phyloP scores from a whole-genome alignment of 495 filamentous ascomycete species.

The Lindgomyces ingoldianus region DNA sequence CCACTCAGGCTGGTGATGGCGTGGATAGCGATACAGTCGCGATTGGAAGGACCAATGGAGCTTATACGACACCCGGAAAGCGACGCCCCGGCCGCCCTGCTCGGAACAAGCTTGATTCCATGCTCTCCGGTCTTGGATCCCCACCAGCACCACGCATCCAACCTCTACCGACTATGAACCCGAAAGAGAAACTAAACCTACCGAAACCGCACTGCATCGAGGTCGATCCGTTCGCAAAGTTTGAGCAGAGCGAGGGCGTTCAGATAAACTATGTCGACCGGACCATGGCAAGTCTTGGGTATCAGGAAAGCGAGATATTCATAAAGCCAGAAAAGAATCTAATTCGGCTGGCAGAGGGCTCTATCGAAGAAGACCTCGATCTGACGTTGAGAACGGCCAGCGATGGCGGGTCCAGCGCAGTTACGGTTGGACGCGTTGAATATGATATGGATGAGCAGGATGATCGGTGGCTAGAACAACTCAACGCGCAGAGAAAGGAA shows the following conservation, averaged over 20 bases:
- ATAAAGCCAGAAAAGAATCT: conserved; percentile 72
- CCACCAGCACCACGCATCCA: conserved; percentile 60
- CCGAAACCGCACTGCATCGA: conserved; percentile 62
- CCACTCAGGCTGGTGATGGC: conserved; percentile 3
- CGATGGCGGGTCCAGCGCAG: conserved; percentile 52
- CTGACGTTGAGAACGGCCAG: conserved; percentile 61
- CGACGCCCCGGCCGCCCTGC: conserved; percentile 64
- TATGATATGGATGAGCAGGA: conserved; percentile 99
- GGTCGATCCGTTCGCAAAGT: conserved; percentile 61
- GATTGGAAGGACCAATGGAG: conserved; percentile 15
- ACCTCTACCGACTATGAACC: conserved; percentile 66
- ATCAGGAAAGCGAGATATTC: conserved; percentile 90
- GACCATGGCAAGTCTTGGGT: conserved; percentile 90
- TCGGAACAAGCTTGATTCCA: conserved; percentile 57
- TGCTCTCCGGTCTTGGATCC: conserved; percentile 60
- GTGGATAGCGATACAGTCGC: conserved; percentile 26
- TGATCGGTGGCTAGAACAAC: conserved; percentile 87
- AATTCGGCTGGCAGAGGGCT: conserved; percentile 74
- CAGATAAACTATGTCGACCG: conserved; percentile 78
- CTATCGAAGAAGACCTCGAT: conserved; percentile 82
- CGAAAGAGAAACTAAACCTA: conserved; percentile 64
- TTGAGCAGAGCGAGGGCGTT: conserved; percentile 61
- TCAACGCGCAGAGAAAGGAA: conserved; percentile 73
- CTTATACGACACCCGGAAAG: conserved; percentile 48
- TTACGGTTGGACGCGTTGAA: conserved; percentile 74